These are phyloP conservation scores for Angophora floribunda DNA, from an alignment of 345 rosid species.

Conservation along the genomic window DNA sequence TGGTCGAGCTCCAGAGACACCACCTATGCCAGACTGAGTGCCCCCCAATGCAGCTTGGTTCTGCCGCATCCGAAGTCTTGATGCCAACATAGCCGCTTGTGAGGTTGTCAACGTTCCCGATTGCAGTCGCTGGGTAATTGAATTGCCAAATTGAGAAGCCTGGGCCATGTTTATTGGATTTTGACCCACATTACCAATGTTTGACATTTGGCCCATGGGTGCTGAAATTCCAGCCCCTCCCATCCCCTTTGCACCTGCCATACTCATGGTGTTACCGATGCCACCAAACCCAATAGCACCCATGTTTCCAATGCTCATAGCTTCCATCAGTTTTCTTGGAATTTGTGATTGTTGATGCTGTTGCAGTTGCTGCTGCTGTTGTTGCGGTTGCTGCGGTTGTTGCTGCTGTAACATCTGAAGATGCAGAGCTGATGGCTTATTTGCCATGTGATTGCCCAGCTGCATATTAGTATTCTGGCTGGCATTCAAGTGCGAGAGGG, in stretches of 20 bases:
- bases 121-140: constrained; percentile 50
- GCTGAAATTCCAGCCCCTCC: constrained; percentile 67
- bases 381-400: constrained; percentile 26
- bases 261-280: constrained; percentile 41
- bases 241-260: constrained; percentile 63
- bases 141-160: constrained; percentile 32
- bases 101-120: constrained; percentile 25
- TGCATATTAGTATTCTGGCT: constrained; percentile 67
- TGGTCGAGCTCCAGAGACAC: constrained; percentile 59
- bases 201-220: constrained; percentile 53
- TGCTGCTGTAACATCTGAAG: constrained; percentile 65
- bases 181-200: constrained; percentile 54
- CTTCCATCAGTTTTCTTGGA: constrained; percentile 62
- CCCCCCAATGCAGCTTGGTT: constrained; percentile 32
- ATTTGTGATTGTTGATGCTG: constrained; percentile 24
- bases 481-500: constrained; percentile 50
- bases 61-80: constrained; percentile 21
- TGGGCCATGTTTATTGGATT: constrained; percentile 50
- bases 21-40: constrained; percentile 57
- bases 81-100: constrained; percentile 18
- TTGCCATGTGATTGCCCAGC: constrained; percentile 63
- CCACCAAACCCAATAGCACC: constrained; percentile 20
- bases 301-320: constrained; percentile 52
- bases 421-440: constrained; percentile 52
- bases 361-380: constrained; percentile 37